Base-by-base conservation (phyloP, 768 basidiomycete species). In the Rhizopogon vinicolor region DNA sequence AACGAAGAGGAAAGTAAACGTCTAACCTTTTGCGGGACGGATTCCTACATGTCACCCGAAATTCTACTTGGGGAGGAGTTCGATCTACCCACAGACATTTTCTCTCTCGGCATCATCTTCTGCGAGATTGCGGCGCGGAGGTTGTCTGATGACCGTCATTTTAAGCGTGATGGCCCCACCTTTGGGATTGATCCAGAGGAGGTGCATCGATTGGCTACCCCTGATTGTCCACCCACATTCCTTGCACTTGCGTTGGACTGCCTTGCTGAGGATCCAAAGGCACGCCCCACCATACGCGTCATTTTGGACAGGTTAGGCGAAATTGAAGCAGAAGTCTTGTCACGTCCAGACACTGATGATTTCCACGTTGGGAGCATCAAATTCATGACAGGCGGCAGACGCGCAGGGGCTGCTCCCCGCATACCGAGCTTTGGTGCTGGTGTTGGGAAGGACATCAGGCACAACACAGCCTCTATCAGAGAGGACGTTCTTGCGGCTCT, bases 1-100 rank as follows among this genome's bases (percentile, higher is more conserved):
- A 96, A 91, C 63, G 91, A 86, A 55, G 94, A 95, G 60, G 96
- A 98, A 73, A 81, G 78, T 52, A 90, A 88, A 65, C 81, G 90
- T 4, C 79, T 93, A 43, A 93, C 91, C 0, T 92, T 92, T 70
- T 90, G 87, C 58, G 90, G 89, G n/a, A 91, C 89, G 2, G 89
- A 92, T 63, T 89, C 92, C 5, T 96, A 97, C 74, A 98, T 98
- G 96, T 93, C 91, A 2, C 96, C 96, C 0, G 96, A 98, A 68
- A 97, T 98, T 61, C 76, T 96, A 1, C 77, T 92, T 9, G 94
- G 95, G 22, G 83, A 88, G 51, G 90, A 94, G 64, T 99, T 99
- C 61, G 91, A 92, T 68, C 82, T 98, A 5, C 86, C 91, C 3
- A 97, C 96, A 6, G 96, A 99, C 65, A 86, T 97, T 1, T 98